Percentiles rank a stretch among this genome's conserved stretches.
These are phyloP conservation scores for Pestalotiopsis sp. DNA, from an alignment of 2,329 filamentous ascomycete species.

Conservation along the genomic window DNA sequence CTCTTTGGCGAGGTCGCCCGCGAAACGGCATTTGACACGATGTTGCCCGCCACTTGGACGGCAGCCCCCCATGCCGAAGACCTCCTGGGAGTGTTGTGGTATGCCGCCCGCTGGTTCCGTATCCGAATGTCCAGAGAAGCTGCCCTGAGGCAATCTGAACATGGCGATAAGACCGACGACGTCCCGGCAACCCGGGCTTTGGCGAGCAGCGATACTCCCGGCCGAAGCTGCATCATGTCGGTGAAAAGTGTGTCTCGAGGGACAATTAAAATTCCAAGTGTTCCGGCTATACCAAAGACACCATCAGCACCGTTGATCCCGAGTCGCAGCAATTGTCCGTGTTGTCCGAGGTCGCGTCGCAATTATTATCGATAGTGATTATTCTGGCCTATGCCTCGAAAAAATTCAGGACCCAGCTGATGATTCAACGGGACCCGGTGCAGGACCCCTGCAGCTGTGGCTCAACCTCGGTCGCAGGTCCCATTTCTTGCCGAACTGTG, in stretches of 20 bases:
- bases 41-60: conserved; percentile 69
- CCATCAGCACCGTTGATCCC: background rate
- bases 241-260: conserved; percentile 9
- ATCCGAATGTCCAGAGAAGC: conserved; percentile 35
- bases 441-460: conserved; percentile 4
- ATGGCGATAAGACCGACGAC: conserved; percentile 39
- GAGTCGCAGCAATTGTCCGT: background rate
- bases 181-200: conserved; percentile 38
- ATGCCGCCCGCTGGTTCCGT: conserved; percentile 34
- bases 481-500: conserved; percentile 5
- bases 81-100: conserved; percentile 48
- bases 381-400: background rate
- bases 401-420: conserved; percentile 11
- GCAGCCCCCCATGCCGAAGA: conserved; percentile 77
- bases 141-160: conserved; percentile 40
- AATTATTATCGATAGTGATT: conserved; percentile 3
- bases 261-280: conserved; percentile 4
- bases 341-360: conserved; percentile 6
- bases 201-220: conserved; percentile 54
- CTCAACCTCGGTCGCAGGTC: conserved; percentile 5
- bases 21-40: conserved; percentile 70
- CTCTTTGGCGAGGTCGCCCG: conserved; percentile 56
- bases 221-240: conserved; percentile 56
- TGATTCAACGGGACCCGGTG: background rate
- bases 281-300: background rate